phyloP scores from a whole-genome alignment of 805 yeast species.

The Hanseniaspora occidentalis region DNA sequence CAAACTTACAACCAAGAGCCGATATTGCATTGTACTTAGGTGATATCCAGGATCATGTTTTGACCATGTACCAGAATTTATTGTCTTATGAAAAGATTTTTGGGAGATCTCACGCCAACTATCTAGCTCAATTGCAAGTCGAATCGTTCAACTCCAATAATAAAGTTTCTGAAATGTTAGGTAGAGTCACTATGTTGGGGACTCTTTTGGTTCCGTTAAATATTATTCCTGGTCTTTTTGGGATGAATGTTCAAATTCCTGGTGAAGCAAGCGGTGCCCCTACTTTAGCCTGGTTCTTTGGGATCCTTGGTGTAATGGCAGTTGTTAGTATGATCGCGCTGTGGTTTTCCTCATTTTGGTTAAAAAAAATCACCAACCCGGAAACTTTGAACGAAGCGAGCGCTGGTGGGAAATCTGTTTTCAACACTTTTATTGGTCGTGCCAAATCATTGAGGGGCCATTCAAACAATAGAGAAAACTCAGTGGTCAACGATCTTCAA shows the following conservation, averaged over 20 bases:
- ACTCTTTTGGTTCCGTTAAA: conserved; percentile 85
- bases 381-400: conserved; percentile 23
- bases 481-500: conserved; percentile 8
- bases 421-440: conserved; percentile 6
- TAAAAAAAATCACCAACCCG: conserved; percentile 24
- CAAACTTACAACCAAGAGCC: conserved; percentile 39
- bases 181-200: conserved; percentile 83
- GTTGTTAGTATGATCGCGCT: conserved; percentile 29
- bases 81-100: conserved; percentile 86
- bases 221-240: conserved; percentile 81
- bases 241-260: conserved; percentile 89
- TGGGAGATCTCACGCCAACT: conserved; percentile 82
- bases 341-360: conserved; percentile 31
- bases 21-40: conserved; percentile 88
- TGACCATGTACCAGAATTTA: conserved; percentile 89
- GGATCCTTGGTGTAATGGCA: conserved; percentile 44
- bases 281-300: conserved; percentile 53
- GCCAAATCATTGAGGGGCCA: neutral
- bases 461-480: conserved; percentile 8
- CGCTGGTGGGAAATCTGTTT: conserved; percentile 24
- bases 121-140: conserved; percentile 87
- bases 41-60: conserved; percentile 93
- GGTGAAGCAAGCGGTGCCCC: conserved; percentile 39
- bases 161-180: conserved; percentile 73
- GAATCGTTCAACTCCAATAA: conserved; percentile 81